These are phyloP conservation scores for Aulographum hederae DNA, from an alignment of 2,329 filamentous ascomycete species.

Conservation along the genomic window DNA sequence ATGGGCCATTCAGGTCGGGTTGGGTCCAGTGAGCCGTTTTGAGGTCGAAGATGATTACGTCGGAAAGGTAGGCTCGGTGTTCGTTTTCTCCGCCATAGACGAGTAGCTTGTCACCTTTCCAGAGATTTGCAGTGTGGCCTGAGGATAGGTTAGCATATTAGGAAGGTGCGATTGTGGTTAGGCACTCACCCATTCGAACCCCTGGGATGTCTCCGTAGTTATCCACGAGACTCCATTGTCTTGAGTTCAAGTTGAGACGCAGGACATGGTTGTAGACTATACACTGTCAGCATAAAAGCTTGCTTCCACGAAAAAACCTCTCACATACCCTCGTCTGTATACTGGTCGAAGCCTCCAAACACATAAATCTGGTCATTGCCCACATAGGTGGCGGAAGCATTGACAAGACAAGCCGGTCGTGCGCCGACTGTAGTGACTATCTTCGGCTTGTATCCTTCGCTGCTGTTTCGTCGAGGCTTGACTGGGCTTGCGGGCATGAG, in stretches of 20 bases:
- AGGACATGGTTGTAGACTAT: constrained; percentile 91
- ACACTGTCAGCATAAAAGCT: not conserved
- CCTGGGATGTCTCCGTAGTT: constrained; percentile 98
- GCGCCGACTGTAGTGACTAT: constrained; percentile 43
- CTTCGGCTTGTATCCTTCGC: constrained; percentile 67
- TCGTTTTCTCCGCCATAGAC: constrained; percentile 98
- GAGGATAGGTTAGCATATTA: not conserved
- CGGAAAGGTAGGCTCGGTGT: constrained; percentile 84
- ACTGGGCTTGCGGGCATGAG: constrained; percentile 72
- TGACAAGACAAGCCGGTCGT: constrained; percentile 84
- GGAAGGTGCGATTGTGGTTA: not conserved
- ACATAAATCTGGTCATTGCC: constrained; percentile 95
- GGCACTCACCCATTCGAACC: constrained; percentile 81
- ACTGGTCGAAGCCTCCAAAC: constrained; percentile 96
- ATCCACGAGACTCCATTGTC: constrained; percentile 90
- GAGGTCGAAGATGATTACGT: constrained; percentile 90
- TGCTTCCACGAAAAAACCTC: not conserved
- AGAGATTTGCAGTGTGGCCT: constrained; percentile 87
- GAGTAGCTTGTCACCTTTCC: constrained; percentile 85
- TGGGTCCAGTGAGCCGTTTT: constrained; percentile 92
- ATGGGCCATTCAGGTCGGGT: constrained; percentile 64
- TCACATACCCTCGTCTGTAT: constrained; percentile 86
- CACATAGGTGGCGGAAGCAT: constrained; percentile 97
- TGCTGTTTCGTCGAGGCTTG: constrained; percentile 26
- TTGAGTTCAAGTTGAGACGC: constrained; percentile 65